Conservation (phyloP, 176 grass and related monocot species). For the Bromus sterilis region DNA sequence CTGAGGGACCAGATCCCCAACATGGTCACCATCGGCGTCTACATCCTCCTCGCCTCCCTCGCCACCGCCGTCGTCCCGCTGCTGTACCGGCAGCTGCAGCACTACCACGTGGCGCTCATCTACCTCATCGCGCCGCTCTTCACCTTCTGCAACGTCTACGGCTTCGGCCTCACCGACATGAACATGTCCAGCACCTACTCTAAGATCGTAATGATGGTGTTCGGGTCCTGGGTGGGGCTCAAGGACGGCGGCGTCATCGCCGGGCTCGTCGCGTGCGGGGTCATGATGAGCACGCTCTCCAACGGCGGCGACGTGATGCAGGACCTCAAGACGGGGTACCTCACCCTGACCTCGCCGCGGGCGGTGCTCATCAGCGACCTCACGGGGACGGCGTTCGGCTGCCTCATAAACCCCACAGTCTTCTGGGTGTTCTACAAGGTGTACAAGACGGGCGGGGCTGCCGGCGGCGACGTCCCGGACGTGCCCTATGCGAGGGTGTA, state of each 20-base stretch:
- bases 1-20: slow-evolving; percentile 45
- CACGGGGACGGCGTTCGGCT: slow-evolving; percentile 36
- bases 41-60: slow-evolving; percentile 20
- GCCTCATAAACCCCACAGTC: slow-evolving; percentile 37
- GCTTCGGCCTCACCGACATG: slow-evolving; percentile 45
- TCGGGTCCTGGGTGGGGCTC: slow-evolving; percentile 27
- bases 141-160: slow-evolving; percentile 55
- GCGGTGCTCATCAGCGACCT: slow-evolving; percentile 53
- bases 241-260: slow-evolving; percentile 33
- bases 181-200: slow-evolving; percentile 41
- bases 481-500: slow-evolving; percentile 43
- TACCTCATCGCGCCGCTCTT: slow-evolving; percentile 37
- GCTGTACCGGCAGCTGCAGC: slow-evolving; percentile 32
- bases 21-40: slow-evolving; percentile 26
- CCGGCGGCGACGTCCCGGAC: slow-evolving; percentile 2
- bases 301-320: slow-evolving; percentile 33
- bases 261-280: slow-evolving; percentile 29
- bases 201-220: slow-evolving; percentile 38
- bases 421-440: slow-evolving; percentile 60
- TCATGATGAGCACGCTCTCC: slow-evolving; percentile 38
- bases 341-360: slow-evolving; percentile 48
- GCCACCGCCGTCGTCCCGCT: slow-evolving; percentile 27
- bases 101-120: slow-evolving; percentile 29
- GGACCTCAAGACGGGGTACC: slow-evolving; percentile 53
- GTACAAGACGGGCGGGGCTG: background rate